Evolutionary conservation across 176 grass and related monocot genomes (phyloP).

Genomic region (Luzula sylvatica): DNA sequence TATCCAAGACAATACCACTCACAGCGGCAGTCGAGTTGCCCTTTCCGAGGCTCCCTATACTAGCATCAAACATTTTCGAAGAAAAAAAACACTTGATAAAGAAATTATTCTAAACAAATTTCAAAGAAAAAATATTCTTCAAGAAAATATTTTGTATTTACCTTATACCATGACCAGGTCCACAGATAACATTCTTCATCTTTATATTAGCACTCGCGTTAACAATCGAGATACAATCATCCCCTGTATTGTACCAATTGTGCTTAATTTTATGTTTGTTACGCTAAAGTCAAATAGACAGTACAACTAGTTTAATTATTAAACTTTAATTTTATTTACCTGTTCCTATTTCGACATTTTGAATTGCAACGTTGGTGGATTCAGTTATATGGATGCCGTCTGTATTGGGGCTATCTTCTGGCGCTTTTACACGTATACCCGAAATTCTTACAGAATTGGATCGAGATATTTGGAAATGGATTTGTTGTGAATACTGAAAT

Average conservation of each 20-base stretch:
- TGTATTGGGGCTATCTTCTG: conserved; percentile 84
- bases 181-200: conserved; percentile 64
- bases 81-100: background rate
- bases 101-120: background rate
- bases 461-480: conserved; percentile 54
- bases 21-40: conserved; percentile 48
- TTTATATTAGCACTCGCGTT: conserved; percentile 58
- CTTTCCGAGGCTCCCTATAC: conserved; percentile 86
- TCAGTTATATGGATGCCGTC: conserved; percentile 89
- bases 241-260: conserved; percentile 26
- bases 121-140: background rate
- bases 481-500: conserved; percentile 87
- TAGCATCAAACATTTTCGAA: conserved; percentile 20
- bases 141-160: conserved; percentile 1
- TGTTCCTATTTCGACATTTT: conserved; percentile 58
- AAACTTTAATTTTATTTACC: conserved; percentile 20
- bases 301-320: background rate
- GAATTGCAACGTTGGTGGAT: conserved; percentile 53
- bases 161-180: conserved; percentile 82
- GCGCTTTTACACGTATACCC: conserved; percentile 37
- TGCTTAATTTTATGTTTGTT: background rate
- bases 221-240: conserved; percentile 84
- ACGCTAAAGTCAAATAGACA: background rate
- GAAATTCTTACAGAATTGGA: conserved; percentile 39
- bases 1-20: conserved; percentile 37